phyloP scores from a whole-genome alignment of 106 monocot species.

The Apostasia shenzhenica region DNA sequence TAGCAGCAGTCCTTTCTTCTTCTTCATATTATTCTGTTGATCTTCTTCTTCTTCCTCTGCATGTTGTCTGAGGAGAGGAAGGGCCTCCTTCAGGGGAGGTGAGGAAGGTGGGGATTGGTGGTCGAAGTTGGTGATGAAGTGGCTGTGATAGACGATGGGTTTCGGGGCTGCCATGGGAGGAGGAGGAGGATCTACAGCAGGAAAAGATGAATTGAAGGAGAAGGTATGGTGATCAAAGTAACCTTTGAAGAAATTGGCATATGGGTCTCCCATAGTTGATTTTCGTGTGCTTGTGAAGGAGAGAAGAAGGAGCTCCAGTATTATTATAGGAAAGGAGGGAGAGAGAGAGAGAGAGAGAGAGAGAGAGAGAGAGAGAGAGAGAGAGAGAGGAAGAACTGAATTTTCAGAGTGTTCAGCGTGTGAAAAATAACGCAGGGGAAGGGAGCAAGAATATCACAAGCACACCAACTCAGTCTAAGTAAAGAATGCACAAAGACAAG shows the following conservation, averaged over 20 bases:
- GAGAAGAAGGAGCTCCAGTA: not conserved
- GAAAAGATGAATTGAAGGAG: constrained; percentile 13
- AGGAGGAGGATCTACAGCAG: constrained; percentile 3
- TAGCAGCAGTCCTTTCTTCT: not conserved
- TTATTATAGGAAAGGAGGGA: constrained; percentile 1
- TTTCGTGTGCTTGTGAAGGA: not conserved
- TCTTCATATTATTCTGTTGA: not conserved
- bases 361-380: constrained; percentile 22
- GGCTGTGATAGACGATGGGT: constrained; percentile 5
- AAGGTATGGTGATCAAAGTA: constrained; percentile 42
- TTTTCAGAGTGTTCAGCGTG: not conserved
- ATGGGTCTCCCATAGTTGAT: constrained; percentile 53
- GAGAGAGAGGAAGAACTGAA: not conserved
- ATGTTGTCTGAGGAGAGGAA: constrained; percentile 30
- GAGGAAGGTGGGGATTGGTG: constrained; percentile 7
- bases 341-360: constrained; percentile 10
- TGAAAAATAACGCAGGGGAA: constrained; percentile 3
- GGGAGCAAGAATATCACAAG: constrained; percentile 5
- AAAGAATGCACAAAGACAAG: constrained; percentile 6
- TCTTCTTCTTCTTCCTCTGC: not conserved
- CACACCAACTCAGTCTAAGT: not conserved
- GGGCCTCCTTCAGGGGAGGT: constrained; percentile 47
- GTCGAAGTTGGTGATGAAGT: not conserved
- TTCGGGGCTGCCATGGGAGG: not conserved
- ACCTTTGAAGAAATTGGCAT: constrained; percentile 49